Conservation (phyloP, 176 grass and related monocot genomes). For the Oryza punctata region DNA sequence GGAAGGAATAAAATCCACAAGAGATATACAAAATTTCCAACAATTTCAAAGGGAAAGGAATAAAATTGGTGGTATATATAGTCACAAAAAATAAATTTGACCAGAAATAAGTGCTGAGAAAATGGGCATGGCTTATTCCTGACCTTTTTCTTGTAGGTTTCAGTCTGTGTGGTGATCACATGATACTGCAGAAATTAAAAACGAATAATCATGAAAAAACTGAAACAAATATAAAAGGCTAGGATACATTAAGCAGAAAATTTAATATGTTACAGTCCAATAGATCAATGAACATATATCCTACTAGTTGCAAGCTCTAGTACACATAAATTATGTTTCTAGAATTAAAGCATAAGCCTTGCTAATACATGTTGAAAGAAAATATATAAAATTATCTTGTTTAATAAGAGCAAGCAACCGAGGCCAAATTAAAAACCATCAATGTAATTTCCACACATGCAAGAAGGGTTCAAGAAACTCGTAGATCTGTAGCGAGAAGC, state of each 20-base stretch:
- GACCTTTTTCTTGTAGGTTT: constrained; percentile 98
- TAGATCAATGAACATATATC: neutral
- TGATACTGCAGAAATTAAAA: constrained; percentile 70
- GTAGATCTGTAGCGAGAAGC: constrained; percentile 1
- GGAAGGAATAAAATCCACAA: neutral
- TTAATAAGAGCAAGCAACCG: neutral
- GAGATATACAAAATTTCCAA: too few species aligned
- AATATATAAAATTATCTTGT: neutral
- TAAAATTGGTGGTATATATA: neutral
- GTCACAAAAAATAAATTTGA: neutral
- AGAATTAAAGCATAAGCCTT: too few species aligned
- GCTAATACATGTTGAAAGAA: too few species aligned
- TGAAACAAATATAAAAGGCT: neutral
- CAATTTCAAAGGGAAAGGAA: too few species aligned
- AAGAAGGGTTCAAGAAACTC: neutral
- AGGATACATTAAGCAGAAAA: neutral
- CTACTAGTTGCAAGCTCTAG: neutral
- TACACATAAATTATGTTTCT: too few species aligned
- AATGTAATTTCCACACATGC: neutral
- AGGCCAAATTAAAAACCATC: neutral
- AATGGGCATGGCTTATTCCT: neutral
- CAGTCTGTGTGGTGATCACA: constrained; percentile 81
- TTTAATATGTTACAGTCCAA: neutral
- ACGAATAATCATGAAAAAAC: neutral
- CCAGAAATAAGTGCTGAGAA: neutral